Conservation (phyloP, 345 rosid species). For the Kandelia obovata region DNA sequence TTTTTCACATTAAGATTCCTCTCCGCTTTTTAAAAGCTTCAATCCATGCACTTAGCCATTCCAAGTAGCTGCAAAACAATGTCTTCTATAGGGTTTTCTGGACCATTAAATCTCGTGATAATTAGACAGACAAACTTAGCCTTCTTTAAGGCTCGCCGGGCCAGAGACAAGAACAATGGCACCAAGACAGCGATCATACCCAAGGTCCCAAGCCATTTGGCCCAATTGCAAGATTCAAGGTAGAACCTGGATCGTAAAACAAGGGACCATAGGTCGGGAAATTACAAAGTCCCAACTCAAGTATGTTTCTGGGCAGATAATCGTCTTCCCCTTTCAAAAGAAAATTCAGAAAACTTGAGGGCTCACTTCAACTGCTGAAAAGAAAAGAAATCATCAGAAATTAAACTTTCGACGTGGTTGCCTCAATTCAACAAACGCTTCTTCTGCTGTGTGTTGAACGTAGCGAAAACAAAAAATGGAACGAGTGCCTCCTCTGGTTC, state of each 20-base stretch:
- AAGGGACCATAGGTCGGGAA: slow-evolving; percentile 80
- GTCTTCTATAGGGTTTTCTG: not conserved
- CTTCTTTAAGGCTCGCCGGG: slow-evolving; percentile 77
- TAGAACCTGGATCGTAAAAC: slow-evolving; percentile 75
- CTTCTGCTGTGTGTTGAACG: too few relatives aligned
- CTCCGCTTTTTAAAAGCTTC: slow-evolving; percentile 94
- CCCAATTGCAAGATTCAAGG: slow-evolving; percentile 85
- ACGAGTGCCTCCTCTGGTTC: too few relatives aligned
- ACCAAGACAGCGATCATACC: slow-evolving; percentile 92
- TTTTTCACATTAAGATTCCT: slow-evolving; percentile 62
- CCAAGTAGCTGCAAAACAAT: slow-evolving; percentile 65
- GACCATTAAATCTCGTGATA: slow-evolving; percentile 1
- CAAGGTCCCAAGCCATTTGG: slow-evolving; percentile 96
- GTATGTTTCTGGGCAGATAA: slow-evolving; percentile 75
- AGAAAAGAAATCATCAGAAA: too few relatives aligned
- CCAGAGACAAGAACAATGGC: slow-evolving; percentile 86
- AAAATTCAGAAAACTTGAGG: not conserved
- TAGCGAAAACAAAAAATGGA: too few relatives aligned
- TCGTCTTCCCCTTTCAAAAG: slow-evolving; percentile 74
- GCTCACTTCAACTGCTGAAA: not conserved
- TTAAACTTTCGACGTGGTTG: too few relatives aligned
- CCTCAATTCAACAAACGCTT: too few relatives aligned
- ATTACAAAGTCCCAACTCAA: slow-evolving; percentile 73
- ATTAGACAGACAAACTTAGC: slow-evolving; percentile 8
- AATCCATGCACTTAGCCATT: slow-evolving; percentile 54